These are phyloP conservation scores for Camellia oleifera DNA, from an alignment of 179 eudicot genomes.

Conservation along the genomic window DNA sequence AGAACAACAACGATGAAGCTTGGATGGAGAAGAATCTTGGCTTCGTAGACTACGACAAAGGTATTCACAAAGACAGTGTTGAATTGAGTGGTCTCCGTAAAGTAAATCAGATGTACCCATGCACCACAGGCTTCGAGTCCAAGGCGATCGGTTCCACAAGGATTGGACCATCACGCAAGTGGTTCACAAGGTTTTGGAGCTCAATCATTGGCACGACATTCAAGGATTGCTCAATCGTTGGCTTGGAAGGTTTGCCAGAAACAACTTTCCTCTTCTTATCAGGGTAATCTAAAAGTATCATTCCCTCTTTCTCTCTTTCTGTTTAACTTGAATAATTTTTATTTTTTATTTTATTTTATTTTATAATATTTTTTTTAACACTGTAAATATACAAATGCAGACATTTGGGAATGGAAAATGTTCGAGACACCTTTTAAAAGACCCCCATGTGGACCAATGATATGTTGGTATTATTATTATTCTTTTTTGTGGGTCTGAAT, in stretches of 20 bases:
- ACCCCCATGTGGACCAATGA: no score
- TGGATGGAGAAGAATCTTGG: conserved; percentile 66
- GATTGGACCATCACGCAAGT: conserved; percentile 78
- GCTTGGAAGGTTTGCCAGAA: conserved; percentile 84
- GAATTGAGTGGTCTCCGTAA: conserved; percentile 66
- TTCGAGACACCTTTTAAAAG: no score
- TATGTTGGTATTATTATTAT: no score
- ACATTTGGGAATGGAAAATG: no score
- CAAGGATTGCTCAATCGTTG: conserved; percentile 78
- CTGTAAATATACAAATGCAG: no score
- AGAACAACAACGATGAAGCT: conserved; percentile 34
- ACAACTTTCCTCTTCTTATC: conserved; percentile 77
- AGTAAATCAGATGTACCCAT: conserved; percentile 56
- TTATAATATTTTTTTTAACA: no score
- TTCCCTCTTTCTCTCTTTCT: neutral
- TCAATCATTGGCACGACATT: conserved; percentile 50
- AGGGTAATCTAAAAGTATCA: conserved; percentile 32
- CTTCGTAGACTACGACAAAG: conserved; percentile 77
- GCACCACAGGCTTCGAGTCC: conserved; percentile 49
- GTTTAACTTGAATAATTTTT: neutral
- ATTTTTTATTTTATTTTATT: neutral
- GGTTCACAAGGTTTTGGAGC: conserved; percentile 47
- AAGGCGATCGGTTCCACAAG: conserved; percentile 75
- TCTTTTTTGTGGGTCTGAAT: no score
- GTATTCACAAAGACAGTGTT: conserved; percentile 47